phyloP scores from a whole-genome alignment of 2,329 filamentous ascomycete genomes.

The Penicillium sp. region DNA sequence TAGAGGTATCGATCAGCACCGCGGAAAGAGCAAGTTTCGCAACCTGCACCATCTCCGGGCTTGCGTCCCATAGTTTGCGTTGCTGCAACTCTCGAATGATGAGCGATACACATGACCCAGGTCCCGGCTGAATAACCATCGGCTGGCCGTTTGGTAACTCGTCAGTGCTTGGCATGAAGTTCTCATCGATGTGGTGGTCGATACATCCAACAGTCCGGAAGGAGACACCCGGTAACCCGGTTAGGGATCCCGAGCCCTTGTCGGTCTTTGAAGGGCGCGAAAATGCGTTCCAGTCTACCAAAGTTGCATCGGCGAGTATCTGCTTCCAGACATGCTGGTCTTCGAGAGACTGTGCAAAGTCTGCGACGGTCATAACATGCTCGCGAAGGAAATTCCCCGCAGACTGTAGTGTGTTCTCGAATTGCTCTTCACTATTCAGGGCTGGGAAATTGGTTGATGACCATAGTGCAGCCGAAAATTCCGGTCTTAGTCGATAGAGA shows the following conservation, averaged over 20 bases:
- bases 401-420: constrained; percentile 25
- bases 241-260: constrained; percentile 48
- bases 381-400: constrained; percentile 29
- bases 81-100: constrained; percentile 52
- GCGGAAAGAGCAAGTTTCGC: constrained; percentile 42
- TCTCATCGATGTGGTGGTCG: constrained; percentile 63
- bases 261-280: constrained; percentile 45
- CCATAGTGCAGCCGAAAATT: constrained; percentile 57
- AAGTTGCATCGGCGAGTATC: constrained; percentile 27
- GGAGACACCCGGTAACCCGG: constrained; percentile 43
- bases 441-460: constrained; percentile 41
- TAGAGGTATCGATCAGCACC: constrained; percentile 46
- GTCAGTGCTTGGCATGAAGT: constrained; percentile 44
- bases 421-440: constrained; percentile 19
- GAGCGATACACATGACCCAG: constrained; percentile 60
- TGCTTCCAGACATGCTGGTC: neutral
- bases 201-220: constrained; percentile 54
- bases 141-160: constrained; percentile 43
- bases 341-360: constrained; percentile 31
- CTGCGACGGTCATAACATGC: constrained; percentile 42
- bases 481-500: constrained; percentile 54
- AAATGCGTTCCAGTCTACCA: constrained; percentile 50
- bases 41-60: constrained; percentile 30
- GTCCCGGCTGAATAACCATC: constrained; percentile 52
- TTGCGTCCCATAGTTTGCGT: constrained; percentile 39